phyloP scores from a whole-genome alignment of 1,139 yeast genomes.

The Suzukiozyma palmioleophila region DNA sequence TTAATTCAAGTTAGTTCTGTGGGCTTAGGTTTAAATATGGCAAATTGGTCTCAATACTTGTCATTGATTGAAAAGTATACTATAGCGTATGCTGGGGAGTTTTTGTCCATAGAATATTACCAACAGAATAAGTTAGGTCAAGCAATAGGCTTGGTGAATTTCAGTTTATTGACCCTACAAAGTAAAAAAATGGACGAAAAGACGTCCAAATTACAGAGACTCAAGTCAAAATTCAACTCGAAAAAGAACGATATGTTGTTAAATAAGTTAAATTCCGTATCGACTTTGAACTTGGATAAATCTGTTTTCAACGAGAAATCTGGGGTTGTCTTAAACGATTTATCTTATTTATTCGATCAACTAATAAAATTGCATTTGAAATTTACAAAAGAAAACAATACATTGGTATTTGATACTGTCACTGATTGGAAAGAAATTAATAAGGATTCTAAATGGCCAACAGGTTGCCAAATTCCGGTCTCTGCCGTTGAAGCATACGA shows the following conservation, averaged over 20 bases:
- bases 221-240: slow-evolving; percentile 23
- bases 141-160: slow-evolving; percentile 41
- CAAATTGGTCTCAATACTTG: slow-evolving; percentile 34
- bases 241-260: slow-evolving; percentile 30
- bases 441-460: slow-evolving; percentile 43
- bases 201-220: slow-evolving; percentile 10
- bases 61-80: slow-evolving; percentile 31
- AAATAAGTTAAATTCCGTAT: slow-evolving; percentile 30
- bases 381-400: slow-evolving; percentile 41
- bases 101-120: slow-evolving; percentile 39
- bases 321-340: slow-evolving; percentile 35
- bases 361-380: slow-evolving; percentile 34
- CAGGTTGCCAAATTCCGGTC: slow-evolving; percentile 38
- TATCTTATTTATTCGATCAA: slow-evolving; percentile 36
- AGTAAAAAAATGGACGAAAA: slow-evolving; percentile 24
- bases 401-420: slow-evolving; percentile 34
- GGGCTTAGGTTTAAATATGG: slow-evolving; percentile 15
- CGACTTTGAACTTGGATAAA: slow-evolving; percentile 32
- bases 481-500: slow-evolving; percentile 11
- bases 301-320: slow-evolving; percentile 33
- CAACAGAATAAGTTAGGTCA: slow-evolving; percentile 38
- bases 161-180: slow-evolving; percentile 35
- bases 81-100: slow-evolving; percentile 40
- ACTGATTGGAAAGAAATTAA: slow-evolving; percentile 34
- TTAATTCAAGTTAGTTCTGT: slow-evolving; percentile 8